Conservation (phyloP, 805 yeast species). For the Cyberlindnera euphorbiae region DNA sequence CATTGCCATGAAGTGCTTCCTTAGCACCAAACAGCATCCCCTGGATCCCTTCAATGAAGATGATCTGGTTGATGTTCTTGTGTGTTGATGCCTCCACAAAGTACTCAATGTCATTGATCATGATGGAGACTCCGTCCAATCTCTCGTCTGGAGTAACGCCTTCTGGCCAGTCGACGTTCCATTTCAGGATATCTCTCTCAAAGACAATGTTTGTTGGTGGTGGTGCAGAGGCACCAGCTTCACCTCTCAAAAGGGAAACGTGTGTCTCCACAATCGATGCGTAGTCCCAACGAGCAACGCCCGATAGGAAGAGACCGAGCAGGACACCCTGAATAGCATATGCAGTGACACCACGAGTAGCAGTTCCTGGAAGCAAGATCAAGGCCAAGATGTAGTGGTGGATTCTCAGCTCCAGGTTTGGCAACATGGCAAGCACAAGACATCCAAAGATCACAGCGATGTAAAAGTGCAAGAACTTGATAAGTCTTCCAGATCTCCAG, state of each 20-base stretch:
- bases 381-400: constrained; percentile 82
- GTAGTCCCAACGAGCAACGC: constrained; percentile 89
- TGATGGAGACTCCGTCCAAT: constrained; percentile 48
- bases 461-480: constrained; percentile 54
- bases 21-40: constrained; percentile 23
- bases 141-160: constrained; percentile 3
- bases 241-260: constrained; percentile 61
- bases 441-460: constrained; percentile 38
- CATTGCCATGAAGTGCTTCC: constrained; percentile 28
- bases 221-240: constrained; percentile 47
- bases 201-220: constrained; percentile 45
- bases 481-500: constrained; percentile 74
- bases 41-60: constrained; percentile 28
- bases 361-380: constrained; percentile 77
- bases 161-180: constrained; percentile 9
- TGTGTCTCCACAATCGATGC: constrained; percentile 84
- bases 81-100: constrained; percentile 51
- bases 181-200: constrained; percentile 28
- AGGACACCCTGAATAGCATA: constrained; percentile 79
- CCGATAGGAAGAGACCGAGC: constrained; percentile 75
- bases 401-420: constrained; percentile 68
- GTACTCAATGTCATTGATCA: constrained; percentile 76
- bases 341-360: constrained; percentile 66
- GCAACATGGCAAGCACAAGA: constrained; percentile 43
- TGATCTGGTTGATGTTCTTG: constrained; percentile 37